Conservation (phyloP, 805 yeast genomes). For the Kodamaea leandrae region DNA sequence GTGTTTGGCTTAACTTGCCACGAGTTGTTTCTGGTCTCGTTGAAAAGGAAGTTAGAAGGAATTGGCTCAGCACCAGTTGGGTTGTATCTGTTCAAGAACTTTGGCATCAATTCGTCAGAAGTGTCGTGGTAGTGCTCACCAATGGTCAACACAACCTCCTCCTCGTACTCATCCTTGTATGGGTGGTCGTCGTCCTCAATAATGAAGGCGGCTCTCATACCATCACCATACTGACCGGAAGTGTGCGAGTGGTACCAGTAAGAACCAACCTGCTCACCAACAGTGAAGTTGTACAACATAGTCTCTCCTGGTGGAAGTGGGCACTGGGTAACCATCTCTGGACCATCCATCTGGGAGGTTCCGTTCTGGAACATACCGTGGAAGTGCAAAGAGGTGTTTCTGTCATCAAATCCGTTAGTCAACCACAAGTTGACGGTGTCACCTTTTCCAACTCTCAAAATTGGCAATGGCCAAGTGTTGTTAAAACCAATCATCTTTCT, state of each 20-base stretch:
- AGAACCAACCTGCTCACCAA: slow-evolving; percentile 79
- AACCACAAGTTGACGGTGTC: slow-evolving; percentile 73
- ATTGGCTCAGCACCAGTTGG: slow-evolving; percentile 99
- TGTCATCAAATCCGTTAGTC: slow-evolving; percentile 67
- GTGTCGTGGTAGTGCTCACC: slow-evolving; percentile 87
- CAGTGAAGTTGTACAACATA: slow-evolving; percentile 82
- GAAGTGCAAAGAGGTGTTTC: slow-evolving; percentile 81
- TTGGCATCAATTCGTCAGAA: slow-evolving; percentile 48
- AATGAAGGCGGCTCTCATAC: slow-evolving; percentile 77
- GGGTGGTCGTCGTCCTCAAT: slow-evolving; percentile 70
- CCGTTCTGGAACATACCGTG: slow-evolving; percentile 89
- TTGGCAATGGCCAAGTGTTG: slow-evolving; percentile 86
- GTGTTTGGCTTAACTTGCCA: slow-evolving; percentile 80
- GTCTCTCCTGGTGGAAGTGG: slow-evolving; percentile 81
- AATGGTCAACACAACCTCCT: slow-evolving; percentile 65
- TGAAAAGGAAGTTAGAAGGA: slow-evolving; percentile 76
- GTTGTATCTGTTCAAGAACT: slow-evolving; percentile 69
- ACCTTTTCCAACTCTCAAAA: slow-evolving; percentile 68
- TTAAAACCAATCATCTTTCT: slow-evolving; percentile 66
- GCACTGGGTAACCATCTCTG: slow-evolving; percentile 84
- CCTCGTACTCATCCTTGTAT: slow-evolving; percentile 62
- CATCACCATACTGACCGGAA: slow-evolving; percentile 88
- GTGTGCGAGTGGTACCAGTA: slow-evolving; percentile 98
- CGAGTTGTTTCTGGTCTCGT: slow-evolving; percentile 76
- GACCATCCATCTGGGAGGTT: slow-evolving; percentile 84